Percentiles rank a stretch among this genome's conserved stretches.
These are phyloP conservation scores for Hymenoscyphus fructigenus DNA, from an alignment of 2,329 filamentous ascomycete genomes.

Conservation along the genomic window DNA sequence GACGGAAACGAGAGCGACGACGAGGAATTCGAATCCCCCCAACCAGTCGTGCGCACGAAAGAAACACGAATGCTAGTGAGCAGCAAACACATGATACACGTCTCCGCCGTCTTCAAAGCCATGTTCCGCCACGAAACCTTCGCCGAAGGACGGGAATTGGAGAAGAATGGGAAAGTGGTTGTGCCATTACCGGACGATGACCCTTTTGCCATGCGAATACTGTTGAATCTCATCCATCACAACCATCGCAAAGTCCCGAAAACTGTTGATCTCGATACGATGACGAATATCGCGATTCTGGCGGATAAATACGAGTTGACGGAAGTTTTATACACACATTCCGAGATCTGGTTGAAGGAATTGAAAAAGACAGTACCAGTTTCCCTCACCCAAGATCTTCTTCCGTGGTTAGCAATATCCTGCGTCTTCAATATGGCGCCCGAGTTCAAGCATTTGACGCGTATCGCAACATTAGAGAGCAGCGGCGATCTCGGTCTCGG, in stretches of 20 bases:
- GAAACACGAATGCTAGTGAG: slow-evolving; percentile 20
- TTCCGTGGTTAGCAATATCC: slow-evolving; percentile 15
- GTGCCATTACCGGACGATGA: slow-evolving; percentile 36
- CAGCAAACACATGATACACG: slow-evolving; percentile 24
- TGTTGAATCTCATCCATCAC: slow-evolving; percentile 38
- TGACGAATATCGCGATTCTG: slow-evolving; percentile 34
- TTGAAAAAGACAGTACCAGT: slow-evolving; percentile 12
- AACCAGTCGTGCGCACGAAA: not conserved
- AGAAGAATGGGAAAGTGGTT: slow-evolving; percentile 33
- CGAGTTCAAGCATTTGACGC: slow-evolving; percentile 10
- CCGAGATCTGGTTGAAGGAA: slow-evolving; percentile 17
- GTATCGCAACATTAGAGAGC: slow-evolving; percentile 3
- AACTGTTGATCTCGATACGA: slow-evolving; percentile 26
- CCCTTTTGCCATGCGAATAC: slow-evolving; percentile 31
- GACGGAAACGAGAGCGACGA: not conserved
- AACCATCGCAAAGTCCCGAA: slow-evolving; percentile 28
- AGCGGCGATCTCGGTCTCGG: not conserved
- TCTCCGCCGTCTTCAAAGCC: slow-evolving; percentile 31
- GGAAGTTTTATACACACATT: slow-evolving; percentile 13
- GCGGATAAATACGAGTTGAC: slow-evolving; percentile 33
- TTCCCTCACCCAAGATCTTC: slow-evolving; percentile 1
- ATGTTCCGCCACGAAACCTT: slow-evolving; percentile 26
- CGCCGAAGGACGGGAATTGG: slow-evolving; percentile 26
- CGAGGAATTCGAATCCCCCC: not conserved
- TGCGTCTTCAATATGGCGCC: slow-evolving; percentile 17